Percentiles rank a stretch among this genome's conserved stretches.
Conservation (phyloP, 1,284 basidiomycete genomes). For the Ustilago trichophora region DNA sequence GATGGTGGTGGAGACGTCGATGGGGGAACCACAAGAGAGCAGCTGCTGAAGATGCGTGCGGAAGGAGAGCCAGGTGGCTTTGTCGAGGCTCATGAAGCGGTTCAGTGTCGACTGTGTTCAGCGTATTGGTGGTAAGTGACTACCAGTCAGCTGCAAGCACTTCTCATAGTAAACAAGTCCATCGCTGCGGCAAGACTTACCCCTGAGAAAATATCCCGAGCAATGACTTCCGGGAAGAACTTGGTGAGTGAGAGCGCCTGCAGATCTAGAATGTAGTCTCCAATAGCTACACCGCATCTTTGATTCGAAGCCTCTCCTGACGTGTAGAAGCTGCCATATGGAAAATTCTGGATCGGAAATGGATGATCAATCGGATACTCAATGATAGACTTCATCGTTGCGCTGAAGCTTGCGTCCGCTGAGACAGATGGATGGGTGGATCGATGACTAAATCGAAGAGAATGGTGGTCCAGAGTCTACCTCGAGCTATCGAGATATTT, state of each 20-base stretch:
- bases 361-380: slow-evolving; percentile 23
- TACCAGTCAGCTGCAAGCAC: too few species aligned
- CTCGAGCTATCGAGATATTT: too few species aligned
- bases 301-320: not conserved
- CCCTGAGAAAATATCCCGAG: not conserved
- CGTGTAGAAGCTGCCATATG: slow-evolving; percentile 48
- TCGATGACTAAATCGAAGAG: too few species aligned
- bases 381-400: slow-evolving; percentile 20
- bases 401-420: too few species aligned
- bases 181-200: not conserved
- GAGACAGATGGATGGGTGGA: too few species aligned
- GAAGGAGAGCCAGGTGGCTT: slow-evolving; percentile 9
- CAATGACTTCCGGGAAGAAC: not conserved
- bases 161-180: too few species aligned
- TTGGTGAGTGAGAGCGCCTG: slow-evolving; percentile 19
- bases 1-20: not conserved
- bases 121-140: too few species aligned
- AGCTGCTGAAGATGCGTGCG: slow-evolving; percentile 28
- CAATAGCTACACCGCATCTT: slow-evolving; percentile 41
- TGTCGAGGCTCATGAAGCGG: slow-evolving; percentile 23
- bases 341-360: slow-evolving; percentile 51
- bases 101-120: slow-evolving; percentile 44
- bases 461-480: too few species aligned
- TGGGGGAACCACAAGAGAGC: slow-evolving; percentile 5
- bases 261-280: slow-evolving; percentile 47